phyloP scores from a whole-genome alignment of 2,329 filamentous ascomycete genomes.

The Sporothrix luriei region DNA sequence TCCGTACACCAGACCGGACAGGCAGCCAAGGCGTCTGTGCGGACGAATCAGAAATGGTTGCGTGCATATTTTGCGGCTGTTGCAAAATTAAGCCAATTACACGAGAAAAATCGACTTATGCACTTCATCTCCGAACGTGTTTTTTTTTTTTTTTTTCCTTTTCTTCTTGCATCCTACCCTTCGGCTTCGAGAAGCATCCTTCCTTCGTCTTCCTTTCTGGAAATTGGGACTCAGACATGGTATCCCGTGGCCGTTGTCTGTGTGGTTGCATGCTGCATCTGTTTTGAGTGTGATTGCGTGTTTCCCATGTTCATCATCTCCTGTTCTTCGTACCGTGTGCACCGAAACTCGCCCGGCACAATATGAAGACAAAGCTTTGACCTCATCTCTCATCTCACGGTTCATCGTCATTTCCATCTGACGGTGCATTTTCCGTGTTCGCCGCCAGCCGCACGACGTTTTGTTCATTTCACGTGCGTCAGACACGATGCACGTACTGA shows the following conservation, averaged over 20 bases:
- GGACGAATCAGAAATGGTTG: constrained; percentile 13
- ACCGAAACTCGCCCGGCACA: too few species aligned
- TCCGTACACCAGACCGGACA: not conserved
- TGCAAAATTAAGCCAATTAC: constrained; percentile 23
- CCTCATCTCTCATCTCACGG: constrained; percentile 19
- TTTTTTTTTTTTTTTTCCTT: not conserved
- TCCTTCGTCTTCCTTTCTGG: not conserved
- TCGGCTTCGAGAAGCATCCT: constrained; percentile 2
- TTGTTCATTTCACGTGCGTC: constrained; percentile 27
- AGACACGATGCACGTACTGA: constrained; percentile 7
- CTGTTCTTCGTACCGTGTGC: not conserved
- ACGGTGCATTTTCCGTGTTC: not conserved
- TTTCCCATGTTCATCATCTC: not conserved
- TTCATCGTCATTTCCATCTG: constrained; percentile 10
- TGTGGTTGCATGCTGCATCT: constrained; percentile 23
- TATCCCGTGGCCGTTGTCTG: not conserved
- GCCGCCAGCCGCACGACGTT: not conserved
- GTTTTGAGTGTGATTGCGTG: constrained; percentile 1
- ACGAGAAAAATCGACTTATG: not conserved
- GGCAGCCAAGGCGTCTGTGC: not conserved
- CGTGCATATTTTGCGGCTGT: constrained; percentile 1
- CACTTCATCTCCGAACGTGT: constrained; percentile 26
- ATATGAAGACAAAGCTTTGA: not conserved
- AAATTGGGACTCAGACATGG: constrained; percentile 15
- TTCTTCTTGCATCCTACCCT: not conserved